Evolutionary conservation across 208 protist genomes (phyloP), one percentile per base, ranked within the genome.

Genomic region (Strigomonas oncopelti): DNA sequence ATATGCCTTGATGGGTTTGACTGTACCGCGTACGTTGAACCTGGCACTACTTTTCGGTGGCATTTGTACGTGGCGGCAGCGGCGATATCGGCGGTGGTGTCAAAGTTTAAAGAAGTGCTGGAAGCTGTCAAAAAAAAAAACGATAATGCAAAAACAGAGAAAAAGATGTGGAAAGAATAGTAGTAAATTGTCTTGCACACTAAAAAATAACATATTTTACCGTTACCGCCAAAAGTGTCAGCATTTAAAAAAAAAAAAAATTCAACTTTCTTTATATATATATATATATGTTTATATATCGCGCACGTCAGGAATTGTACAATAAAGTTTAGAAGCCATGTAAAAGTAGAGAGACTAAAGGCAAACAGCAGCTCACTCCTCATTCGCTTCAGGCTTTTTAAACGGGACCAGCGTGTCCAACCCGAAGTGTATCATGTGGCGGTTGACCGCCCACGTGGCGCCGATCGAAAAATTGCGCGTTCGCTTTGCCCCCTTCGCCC

Each of bases 361-460:
- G 1, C 18, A 1, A 28, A 28, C 13, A 9, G 28, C 3, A 4
- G 4, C 11, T 58, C 54, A 58, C n/a, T 9, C 54, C 27, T 64
- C 36, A 32, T 54, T 24, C 60, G 28, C 32, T 7, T 64, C 60
- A 20, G 60, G 60, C 48, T 52, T 46, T 28, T 64, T 45, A 52
- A 64, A 91, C 9, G 90, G 87, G 20, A 90, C 67, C n/a, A 81
- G 88, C 5, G 77, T 72, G 77, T 95, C 85, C 31, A 95, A 61
- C 0, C 90, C 90, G 61, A 84, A 95, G 69, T 93, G 85, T 5
- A 92, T 34, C 57, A 95, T 74, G 62, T 95, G 90, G n/a, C 72
- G 73, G 71, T 95, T 95, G 28, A 82, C 69, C 34, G 65, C 9
- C 31, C n/a, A 22, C 16, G 27, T 31, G 52, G 34, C 20, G 52